phyloP scores from a whole-genome alignment of 768 basidiomycete genomes.

The Lentinula boryana region DNA sequence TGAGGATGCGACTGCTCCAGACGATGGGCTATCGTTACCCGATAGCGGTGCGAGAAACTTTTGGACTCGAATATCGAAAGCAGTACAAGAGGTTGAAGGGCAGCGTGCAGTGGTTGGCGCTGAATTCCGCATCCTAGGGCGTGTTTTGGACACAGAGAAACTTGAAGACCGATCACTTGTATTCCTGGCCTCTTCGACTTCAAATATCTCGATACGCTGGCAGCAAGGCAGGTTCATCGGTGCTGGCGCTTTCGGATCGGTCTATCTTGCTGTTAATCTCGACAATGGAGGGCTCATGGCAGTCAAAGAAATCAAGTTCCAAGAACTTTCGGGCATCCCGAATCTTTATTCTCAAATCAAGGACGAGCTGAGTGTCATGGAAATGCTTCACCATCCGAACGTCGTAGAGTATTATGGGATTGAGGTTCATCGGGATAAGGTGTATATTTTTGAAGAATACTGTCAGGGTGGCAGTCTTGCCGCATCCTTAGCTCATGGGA shows the following conservation, averaged over 20 bases:
- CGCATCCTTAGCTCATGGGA: constrained; percentile 81
- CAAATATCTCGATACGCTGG: constrained; percentile 95
- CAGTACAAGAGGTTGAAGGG: constrained; percentile 61
- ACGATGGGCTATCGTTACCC: constrained; percentile 27
- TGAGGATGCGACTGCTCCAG: constrained; percentile 37
- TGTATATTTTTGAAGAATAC: constrained; percentile 98
- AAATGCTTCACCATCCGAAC: constrained; percentile 94
- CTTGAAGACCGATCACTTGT: constrained; percentile 91
- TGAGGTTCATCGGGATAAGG: constrained; percentile 97
- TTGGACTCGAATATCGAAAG: constrained; percentile 65
- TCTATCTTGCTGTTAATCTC: constrained; percentile 96
- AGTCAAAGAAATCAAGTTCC: constrained; percentile 98
- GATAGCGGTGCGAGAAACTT: constrained; percentile 66
- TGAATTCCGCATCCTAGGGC: constrained; percentile 77
- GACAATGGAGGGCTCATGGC: constrained; percentile 97
- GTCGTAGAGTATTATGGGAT: constrained; percentile 99
- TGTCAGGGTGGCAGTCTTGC: constrained; percentile 95
- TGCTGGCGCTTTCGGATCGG: constrained; percentile 98
- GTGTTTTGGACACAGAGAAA: constrained; percentile 90
- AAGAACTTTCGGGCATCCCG: constrained; percentile 84
- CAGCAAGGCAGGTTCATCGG: constrained; percentile 98
- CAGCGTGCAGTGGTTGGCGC: constrained; percentile 52
- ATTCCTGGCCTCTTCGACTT: constrained; percentile 92
- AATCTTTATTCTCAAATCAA: constrained; percentile 88
- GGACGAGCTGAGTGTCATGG: constrained; percentile 97